A percentile compares a stretch with the other conserved stretches of the same genome.
phyloP scores from a whole-genome alignment of 371 early-diverging fungal species.

The Apophysomyces variabilis region DNA sequence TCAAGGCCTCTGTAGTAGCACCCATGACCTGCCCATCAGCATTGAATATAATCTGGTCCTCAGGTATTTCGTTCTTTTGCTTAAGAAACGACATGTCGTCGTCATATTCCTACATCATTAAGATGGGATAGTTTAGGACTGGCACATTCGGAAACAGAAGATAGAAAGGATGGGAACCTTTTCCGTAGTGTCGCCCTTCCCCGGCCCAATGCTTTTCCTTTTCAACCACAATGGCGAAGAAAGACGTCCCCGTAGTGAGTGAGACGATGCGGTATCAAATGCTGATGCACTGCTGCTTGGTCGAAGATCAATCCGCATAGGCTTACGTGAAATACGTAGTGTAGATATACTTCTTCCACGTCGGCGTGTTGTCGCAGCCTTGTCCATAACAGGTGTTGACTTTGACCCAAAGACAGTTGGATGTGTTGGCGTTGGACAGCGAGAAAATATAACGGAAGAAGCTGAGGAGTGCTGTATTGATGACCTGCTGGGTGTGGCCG shows the following conservation, averaged over 20 bases:
- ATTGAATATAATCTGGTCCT: constrained; percentile 77
- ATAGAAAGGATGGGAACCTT: background rate
- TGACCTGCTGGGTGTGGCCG: background rate
- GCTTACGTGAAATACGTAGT: constrained; percentile 24
- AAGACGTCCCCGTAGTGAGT: background rate
- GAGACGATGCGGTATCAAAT: constrained; percentile 1
- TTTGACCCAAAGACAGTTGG: constrained; percentile 14
- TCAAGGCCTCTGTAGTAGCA: constrained; percentile 81
- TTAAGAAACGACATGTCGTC: background rate
- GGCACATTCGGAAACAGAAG: background rate
- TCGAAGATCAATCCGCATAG: constrained; percentile 11
- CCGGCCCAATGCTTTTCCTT: background rate
- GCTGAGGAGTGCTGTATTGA: background rate
- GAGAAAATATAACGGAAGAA: background rate
- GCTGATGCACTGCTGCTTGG: constrained; percentile 7
- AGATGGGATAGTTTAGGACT: background rate
- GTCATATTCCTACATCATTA: background rate
- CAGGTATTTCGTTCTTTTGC: constrained; percentile 52
- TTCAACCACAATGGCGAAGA: constrained; percentile 4
- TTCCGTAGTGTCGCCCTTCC: background rate
- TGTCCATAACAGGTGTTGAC: constrained; percentile 27
- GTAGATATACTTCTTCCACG: constrained; percentile 41
- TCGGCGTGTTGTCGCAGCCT: constrained; percentile 27
- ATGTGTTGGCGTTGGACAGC: background rate
- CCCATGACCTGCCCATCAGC: constrained; percentile 88